phyloP scores from a whole-genome alignment of 2,329 filamentous ascomycete species.

The Exophiala aquamarina region DNA sequence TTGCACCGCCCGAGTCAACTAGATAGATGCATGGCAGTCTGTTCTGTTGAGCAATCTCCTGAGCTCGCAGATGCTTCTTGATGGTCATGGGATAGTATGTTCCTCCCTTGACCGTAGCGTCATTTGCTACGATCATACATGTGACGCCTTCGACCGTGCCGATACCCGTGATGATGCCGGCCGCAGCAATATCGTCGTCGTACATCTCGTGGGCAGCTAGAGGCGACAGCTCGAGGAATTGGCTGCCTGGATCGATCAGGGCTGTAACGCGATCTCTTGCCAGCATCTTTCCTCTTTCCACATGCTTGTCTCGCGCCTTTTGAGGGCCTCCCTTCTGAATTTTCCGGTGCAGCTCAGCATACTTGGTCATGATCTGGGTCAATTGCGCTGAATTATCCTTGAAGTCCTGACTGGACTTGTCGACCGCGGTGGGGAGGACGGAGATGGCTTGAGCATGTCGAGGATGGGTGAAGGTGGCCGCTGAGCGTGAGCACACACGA shows the following conservation, averaged over 20 bases:
- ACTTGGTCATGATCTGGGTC: constrained; percentile 66
- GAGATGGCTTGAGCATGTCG: constrained; percentile 84
- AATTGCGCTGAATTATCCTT: constrained; percentile 78
- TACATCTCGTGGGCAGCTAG: constrained; percentile 86
- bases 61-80: constrained; percentile 93
- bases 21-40: constrained; percentile 83
- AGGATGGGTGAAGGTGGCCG: constrained; percentile 76
- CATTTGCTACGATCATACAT: constrained; percentile 92
- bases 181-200: constrained; percentile 83
- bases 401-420: constrained; percentile 75
- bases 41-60: constrained; percentile 88
- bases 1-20: constrained; percentile 92
- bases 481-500: constrained; percentile 36
- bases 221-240: constrained; percentile 91
- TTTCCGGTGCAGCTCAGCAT: constrained; percentile 68
- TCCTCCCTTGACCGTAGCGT: constrained; percentile 95
- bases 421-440: constrained; percentile 71
- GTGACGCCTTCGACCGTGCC: constrained; percentile 86
- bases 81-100: constrained; percentile 97
- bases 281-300: constrained; percentile 89
- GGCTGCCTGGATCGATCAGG: constrained; percentile 82
- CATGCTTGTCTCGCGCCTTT: constrained; percentile 83
- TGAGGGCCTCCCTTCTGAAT: constrained; percentile 75
- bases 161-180: constrained; percentile 88
- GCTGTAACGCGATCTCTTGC: constrained; percentile 85